phyloP scores from a whole-genome alignment of 2,329 filamentous ascomycete genomes.

The Fusarium illudens region DNA sequence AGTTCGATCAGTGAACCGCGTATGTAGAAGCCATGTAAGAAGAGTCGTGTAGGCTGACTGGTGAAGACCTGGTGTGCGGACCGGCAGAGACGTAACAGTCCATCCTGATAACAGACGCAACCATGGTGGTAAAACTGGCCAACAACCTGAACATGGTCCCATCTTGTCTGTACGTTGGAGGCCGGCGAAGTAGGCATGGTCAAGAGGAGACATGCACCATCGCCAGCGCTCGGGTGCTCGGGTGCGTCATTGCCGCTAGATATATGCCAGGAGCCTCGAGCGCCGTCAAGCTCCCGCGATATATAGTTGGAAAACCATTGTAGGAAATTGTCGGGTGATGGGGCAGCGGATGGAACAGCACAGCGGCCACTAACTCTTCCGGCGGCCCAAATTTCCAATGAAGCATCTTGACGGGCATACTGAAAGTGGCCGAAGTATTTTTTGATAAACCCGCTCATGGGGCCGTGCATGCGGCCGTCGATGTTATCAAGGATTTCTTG shows the following conservation, averaged over 20 bases:
- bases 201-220: conserved; percentile 7
- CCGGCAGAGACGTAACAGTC: conserved; percentile 25
- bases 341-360: conserved; percentile 18
- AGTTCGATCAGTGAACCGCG: conserved; percentile 44
- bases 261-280: conserved; percentile 26
- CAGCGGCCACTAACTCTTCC: conserved; percentile 3
- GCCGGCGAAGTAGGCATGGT: conserved; percentile 7
- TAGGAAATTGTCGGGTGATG: conserved; percentile 25
- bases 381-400: conserved; percentile 11
- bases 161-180: conserved; percentile 6
- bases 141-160: conserved; percentile 25
- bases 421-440: conserved; percentile 24
- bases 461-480: conserved; percentile 28
- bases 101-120: conserved; percentile 20
- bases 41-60: conserved; percentile 46
- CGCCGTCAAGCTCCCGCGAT: conserved; percentile 14
- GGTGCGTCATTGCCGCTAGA: neutral
- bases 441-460: conserved; percentile 25
- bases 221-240: conserved; percentile 3
- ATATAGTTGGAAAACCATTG: conserved; percentile 25
- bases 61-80: conserved; percentile 41
- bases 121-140: conserved; percentile 15
- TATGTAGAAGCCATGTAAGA: conserved; percentile 50
- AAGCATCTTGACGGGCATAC: conserved; percentile 13
- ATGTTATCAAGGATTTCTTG: conserved; percentile 27